Evolutionary conservation across 768 basidiomycete species (phyloP).

Genomic region (Psilocybe azurescens): DNA sequence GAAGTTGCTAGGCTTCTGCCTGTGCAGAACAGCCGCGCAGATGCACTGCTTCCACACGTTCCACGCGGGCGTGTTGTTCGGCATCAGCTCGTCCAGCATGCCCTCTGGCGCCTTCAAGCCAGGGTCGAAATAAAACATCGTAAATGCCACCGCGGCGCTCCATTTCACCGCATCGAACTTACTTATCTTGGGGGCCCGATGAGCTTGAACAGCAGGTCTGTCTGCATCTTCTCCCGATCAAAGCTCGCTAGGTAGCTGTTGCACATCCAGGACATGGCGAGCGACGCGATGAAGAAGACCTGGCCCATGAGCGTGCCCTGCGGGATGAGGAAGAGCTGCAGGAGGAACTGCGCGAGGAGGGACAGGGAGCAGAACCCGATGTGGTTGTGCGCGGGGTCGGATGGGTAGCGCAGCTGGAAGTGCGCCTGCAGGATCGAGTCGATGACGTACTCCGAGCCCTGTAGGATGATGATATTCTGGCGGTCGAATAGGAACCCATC

Average conservation of each 20-base stretch:
- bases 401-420: slow-evolving; percentile 10
- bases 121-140: slow-evolving; percentile 9
- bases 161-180: slow-evolving; percentile 7
- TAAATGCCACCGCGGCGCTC: slow-evolving; percentile 9
- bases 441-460: slow-evolving; percentile 16
- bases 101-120: slow-evolving; percentile 4
- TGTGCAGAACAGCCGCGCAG: slow-evolving; percentile 2
- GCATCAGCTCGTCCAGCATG: slow-evolving; percentile 12
- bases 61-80: slow-evolving; percentile 19
- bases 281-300: slow-evolving; percentile 17
- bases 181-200: slow-evolving; percentile 1
- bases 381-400: slow-evolving; percentile 10
- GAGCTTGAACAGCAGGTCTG: slow-evolving; percentile 12
- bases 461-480: slow-evolving; percentile 11
- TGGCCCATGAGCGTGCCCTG: slow-evolving; percentile 18
- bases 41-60: slow-evolving; percentile 14
- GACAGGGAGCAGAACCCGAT: slow-evolving; percentile 17
- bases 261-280: slow-evolving; percentile 20
- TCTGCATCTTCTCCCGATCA: slow-evolving; percentile 15
- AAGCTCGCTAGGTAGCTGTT: slow-evolving; percentile 19
- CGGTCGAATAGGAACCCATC: slow-evolving; percentile 15
- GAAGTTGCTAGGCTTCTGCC: slow-evolving; percentile 4
- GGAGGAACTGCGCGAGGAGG: slow-evolving; percentile 17
- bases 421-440: slow-evolving; percentile 7
- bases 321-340: slow-evolving; percentile 21